Percentiles rank a stretch among this genome's conserved stretches.
Evolutionary conservation across 192 early-diverging fungal species (phyloP).

Genomic region (Coemansia sp.): DNA sequence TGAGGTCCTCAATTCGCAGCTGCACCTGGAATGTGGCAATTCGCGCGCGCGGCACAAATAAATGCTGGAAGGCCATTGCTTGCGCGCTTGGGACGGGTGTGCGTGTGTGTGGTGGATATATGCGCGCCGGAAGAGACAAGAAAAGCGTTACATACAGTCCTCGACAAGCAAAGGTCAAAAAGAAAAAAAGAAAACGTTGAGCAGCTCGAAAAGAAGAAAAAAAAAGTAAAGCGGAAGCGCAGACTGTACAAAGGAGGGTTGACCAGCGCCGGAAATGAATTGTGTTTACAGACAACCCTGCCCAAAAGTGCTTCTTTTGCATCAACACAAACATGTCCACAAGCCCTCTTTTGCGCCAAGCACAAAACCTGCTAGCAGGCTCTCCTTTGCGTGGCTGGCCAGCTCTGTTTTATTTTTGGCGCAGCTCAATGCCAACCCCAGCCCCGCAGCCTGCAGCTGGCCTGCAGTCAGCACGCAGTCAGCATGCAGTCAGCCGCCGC

Average conservation of each 20-base stretch:
- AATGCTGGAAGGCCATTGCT: slow-evolving; percentile 53
- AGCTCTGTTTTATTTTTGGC: neutral
- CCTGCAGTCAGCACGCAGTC: neutral
- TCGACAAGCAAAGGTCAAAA: neutral
- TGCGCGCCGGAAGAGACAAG: neutral
- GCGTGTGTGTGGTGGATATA: neutral
- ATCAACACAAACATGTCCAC: neutral
- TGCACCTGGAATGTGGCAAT: slow-evolving; percentile 66
- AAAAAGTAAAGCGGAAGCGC: slow-evolving; percentile 1
- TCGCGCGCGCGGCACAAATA: slow-evolving; percentile 72
- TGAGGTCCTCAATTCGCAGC: slow-evolving; percentile 71
- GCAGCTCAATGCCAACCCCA: neutral
- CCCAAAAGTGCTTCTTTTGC: no score
- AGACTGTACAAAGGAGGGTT: neutral
- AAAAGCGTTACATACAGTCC: neutral
- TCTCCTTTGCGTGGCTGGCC: slow-evolving; percentile 5
- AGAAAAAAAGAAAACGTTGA: neutral
- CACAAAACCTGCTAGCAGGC: no score
- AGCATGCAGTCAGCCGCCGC: neutral
- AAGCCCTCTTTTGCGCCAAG: slow-evolving; percentile 1
- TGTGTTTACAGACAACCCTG: no score
- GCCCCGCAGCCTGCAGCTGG: neutral
- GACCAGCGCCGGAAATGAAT: no score
- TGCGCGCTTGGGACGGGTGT: neutral
- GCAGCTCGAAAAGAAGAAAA: neutral